Conservation (phyloP, 2,329 filamentous ascomycete species). For the Aspergillus uvarum region DNA sequence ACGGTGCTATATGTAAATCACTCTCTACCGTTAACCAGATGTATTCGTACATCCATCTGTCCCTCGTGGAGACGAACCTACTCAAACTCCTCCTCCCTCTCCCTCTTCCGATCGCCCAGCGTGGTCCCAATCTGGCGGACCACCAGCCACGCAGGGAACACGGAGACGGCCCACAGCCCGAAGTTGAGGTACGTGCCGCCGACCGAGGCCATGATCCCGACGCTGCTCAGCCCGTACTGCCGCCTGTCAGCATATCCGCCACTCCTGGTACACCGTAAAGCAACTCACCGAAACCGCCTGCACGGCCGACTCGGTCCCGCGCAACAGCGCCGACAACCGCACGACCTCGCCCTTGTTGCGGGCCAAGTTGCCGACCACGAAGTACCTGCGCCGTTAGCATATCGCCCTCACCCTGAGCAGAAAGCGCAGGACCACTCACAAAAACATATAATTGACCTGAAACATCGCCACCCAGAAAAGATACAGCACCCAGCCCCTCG, state of each 20-base stretch:
- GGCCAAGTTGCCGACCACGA: slow-evolving; percentile 67
- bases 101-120: slow-evolving; percentile 32
- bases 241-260: not conserved
- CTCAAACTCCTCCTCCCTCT: slow-evolving; percentile 4
- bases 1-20: too few relatives aligned
- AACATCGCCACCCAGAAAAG: slow-evolving; percentile 67
- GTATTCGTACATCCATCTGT: too few relatives aligned
- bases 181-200: slow-evolving; percentile 72
- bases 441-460: slow-evolving; percentile 71
- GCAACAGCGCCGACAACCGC: slow-evolving; percentile 65
- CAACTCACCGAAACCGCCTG: slow-evolving; percentile 62
- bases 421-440: slow-evolving; percentile 51
- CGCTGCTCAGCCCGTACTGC: slow-evolving; percentile 63
- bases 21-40: too few relatives aligned
- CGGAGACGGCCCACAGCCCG: slow-evolving; percentile 62
- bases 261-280: too few relatives aligned
- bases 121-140: slow-evolving; percentile 55
- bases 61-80: not conserved
- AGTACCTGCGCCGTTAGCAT: slow-evolving; percentile 53
- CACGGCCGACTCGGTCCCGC: slow-evolving; percentile 70
- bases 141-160: slow-evolving; percentile 67
- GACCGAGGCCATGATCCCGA: slow-evolving; percentile 62
- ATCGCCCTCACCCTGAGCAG: not conserved
- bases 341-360: slow-evolving; percentile 63
- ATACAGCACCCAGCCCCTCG: slow-evolving; percentile 65